Evolutionary conservation across 768 basidiomycete species (phyloP).

Genomic region (Hypsizygus marmoreus): DNA sequence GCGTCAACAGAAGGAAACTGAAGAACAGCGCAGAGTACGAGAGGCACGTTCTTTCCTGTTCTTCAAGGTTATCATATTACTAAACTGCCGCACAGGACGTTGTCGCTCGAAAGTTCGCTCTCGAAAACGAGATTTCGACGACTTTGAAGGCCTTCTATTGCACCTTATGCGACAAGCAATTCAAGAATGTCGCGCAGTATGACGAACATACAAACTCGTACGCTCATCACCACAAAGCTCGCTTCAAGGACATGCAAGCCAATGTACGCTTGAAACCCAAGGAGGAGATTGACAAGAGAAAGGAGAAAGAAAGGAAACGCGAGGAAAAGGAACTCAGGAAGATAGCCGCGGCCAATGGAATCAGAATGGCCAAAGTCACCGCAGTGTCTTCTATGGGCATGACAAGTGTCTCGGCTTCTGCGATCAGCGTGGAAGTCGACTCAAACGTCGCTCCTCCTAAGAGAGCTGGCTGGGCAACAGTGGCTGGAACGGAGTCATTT

Average conservation of each 20-base stretch:
- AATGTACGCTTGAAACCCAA: conserved; percentile 64
- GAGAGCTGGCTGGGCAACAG: conserved; percentile 54
- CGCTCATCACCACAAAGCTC: conserved; percentile 83
- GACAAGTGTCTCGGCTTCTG: conserved; percentile 23
- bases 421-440: conserved; percentile 28
- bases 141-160: conserved; percentile 81
- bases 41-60: conserved; percentile 50
- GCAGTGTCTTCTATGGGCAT: conserved; percentile 15
- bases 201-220: conserved; percentile 91
- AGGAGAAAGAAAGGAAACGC: conserved; percentile 83
- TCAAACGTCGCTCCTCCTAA: conserved; percentile 27
- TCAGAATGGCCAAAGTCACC: conserved; percentile 60
- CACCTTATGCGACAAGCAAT: conserved; percentile 83
- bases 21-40: conserved; percentile 70
- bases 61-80: background rate
- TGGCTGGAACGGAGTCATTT: conserved; percentile 23
- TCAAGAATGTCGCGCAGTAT: conserved; percentile 82
- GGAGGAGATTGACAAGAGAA: conserved; percentile 71
- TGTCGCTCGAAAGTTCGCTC: conserved; percentile 64
- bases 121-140: conserved; percentile 67
- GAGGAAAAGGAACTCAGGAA: conserved; percentile 86
- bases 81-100: conserved; percentile 43
- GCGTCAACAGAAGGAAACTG: conserved; percentile 77
- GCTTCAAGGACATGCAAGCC: conserved; percentile 81
- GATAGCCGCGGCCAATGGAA: conserved; percentile 79